Base-by-base conservation (phyloP, 2,329 filamentous ascomycete genomes). In the Pseudocercospora eumusae region DNA sequence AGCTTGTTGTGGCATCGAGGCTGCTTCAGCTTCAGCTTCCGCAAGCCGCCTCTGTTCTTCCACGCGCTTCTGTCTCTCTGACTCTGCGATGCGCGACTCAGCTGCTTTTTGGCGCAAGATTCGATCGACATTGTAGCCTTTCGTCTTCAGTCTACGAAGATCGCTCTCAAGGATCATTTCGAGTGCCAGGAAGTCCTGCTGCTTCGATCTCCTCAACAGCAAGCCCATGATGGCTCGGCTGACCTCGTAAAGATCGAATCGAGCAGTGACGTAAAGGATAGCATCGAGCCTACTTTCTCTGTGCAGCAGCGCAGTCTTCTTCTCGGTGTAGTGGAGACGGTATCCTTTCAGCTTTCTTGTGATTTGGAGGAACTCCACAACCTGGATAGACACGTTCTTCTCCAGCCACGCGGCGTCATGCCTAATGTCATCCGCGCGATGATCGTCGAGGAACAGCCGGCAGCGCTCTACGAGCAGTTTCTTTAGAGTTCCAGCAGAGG, bases 121-220 rank as follows among this genome's bases (percentile, higher is more conserved):
- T 3, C 95, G 89, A 72, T 97, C 92, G 42, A 99, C 95, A 68
- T 99, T 98, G 81, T 97, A 98, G 1, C 95, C 95, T 66, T 95
- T 91, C 63, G 88, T 87, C 70, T 91, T 88, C 44, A 99, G 79
- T 56, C 93, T 88, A 52, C 90, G 84, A 23, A 99, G 82, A 69
- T 93, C 91, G 8, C 95, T 87, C 61, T 90, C 93, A 40, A 99
- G 80, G 65, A 99, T 89, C 57, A 92, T 93, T 76, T 98, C 95
- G 60, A 99, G 86, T 58, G 95, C 93, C 60, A 97, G 84, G 59
- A 91, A 92, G 1, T 93, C 92, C 72, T 96, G 90, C 70, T 96
- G 90, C 66, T 91, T 93, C 7, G 93, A 92, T 21, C 92, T 86
- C 57, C 86, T 86, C 53, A 99, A 81, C 40, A 99, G 82, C 57